Evolutionary conservation across 2,329 filamentous ascomycete species (phyloP), one percentile per base, ranked within the genome.

Genomic region (Fusarium sp.): DNA sequence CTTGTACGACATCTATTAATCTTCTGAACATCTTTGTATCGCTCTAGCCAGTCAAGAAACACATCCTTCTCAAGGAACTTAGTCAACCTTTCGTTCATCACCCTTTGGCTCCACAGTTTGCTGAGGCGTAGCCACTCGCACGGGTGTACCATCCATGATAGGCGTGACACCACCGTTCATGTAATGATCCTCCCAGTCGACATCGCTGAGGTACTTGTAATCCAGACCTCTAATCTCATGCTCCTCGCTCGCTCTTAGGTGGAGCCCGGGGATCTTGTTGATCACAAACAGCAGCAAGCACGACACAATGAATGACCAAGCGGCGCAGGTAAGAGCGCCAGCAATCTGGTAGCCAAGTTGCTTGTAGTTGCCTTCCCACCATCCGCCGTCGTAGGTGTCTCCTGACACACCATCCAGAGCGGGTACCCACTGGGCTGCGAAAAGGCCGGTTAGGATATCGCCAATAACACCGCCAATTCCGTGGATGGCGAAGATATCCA

Each of bases 401-500:
- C 77, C 74, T 3, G 80, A 83, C 6, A 79, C 80, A 3, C 86
- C 87, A 41, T 89, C 87, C 16, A 88, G 81, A 9, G 82, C 81
- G 4, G 83, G 82, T 3, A 88, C 83, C 73, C 76, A 78, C 14
- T 76, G 67, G 7, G 85, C 82, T 0, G 87, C 87, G 54, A 89
- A 89, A 30, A 89, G 79, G 4, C 87, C 87, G 0, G 87, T 89
- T 19, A 89, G 73, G 49, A 89, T 80, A 34, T 85, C 83, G 18
- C 87, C 87, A 1, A 89, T 81, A 65, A 85, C 82, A 13, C 87
- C 87, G n/a, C 87, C 87, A 3, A 89, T 78, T 19, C 86, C 86
- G 71, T 89, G 87, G 28, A 89, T 83, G 30, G 85, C 85, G 63
- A 88, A 89, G 51, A 89, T 86, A 62, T 89, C 86, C 53, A 89